Evolutionary conservation across 1,284 basidiomycete species (phyloP).

Genomic region (Grifola frondosa): DNA sequence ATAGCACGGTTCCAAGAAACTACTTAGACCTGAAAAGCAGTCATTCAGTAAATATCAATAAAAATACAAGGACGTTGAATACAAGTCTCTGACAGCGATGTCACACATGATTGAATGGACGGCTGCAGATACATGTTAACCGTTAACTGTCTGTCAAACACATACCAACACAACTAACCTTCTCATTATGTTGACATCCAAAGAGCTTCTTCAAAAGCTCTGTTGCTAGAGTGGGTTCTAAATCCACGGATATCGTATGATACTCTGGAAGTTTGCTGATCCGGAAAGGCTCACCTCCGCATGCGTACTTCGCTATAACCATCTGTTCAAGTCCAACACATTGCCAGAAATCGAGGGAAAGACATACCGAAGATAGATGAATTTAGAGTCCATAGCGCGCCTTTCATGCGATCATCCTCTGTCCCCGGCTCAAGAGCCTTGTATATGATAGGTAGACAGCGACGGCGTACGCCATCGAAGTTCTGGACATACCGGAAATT

Average conservation of each 20-base stretch:
- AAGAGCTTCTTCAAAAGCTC: conserved; percentile 54
- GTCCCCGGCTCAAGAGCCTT: conserved; percentile 69
- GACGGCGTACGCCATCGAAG: conserved; percentile 77
- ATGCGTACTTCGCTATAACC: conserved; percentile 52
- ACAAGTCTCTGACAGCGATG: conserved; percentile 65
- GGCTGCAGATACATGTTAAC: conserved; percentile 44
- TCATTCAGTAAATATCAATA: no score
- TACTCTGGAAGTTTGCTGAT: not conserved
- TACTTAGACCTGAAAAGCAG: conserved; percentile 46
- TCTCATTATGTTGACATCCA: conserved; percentile 68
- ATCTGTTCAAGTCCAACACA: not conserved
- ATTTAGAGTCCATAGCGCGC: conserved; percentile 85
- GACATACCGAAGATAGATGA: conserved; percentile 54
- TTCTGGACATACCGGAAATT: conserved; percentile 39
- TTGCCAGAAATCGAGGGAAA: not conserved
- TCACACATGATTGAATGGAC: conserved; percentile 66
- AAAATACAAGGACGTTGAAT: no score
- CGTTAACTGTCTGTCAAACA: no score
- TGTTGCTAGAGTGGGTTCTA: conserved; percentile 49
- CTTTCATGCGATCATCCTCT: conserved; percentile 90
- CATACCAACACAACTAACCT: conserved; percentile 47
- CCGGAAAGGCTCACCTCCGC: conserved; percentile 43
- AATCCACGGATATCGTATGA: not conserved
- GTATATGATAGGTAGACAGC: conserved; percentile 67
- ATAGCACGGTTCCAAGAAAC: conserved; percentile 60